Percentiles rank a stretch among this genome's conserved stretches.
phyloP scores from a whole-genome alignment of 2,329 filamentous ascomycete genomes.

The Xylariales sp. region DNA sequence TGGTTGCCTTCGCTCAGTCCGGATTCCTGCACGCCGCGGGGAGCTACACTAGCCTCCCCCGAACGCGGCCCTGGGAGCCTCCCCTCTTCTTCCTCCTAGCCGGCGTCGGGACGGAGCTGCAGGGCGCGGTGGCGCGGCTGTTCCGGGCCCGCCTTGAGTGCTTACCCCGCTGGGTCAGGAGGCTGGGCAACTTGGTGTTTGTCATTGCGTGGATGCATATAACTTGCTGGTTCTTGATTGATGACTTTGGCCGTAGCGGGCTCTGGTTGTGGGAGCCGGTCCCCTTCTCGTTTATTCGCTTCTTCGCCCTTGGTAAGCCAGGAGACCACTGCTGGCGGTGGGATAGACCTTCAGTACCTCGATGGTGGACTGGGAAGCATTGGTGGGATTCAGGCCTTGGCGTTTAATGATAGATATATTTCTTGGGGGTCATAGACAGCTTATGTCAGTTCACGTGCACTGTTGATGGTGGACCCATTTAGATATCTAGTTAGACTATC shows the following conservation, averaged over 20 bases:
- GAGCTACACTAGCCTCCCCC: conserved; percentile 60
- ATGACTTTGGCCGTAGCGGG: conserved; percentile 71
- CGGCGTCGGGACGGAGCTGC: conserved; percentile 58
- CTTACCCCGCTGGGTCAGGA: conserved; percentile 41
- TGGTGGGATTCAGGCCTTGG: conserved; percentile 55
- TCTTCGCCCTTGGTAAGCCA: conserved; percentile 56
- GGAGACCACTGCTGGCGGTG: conserved; percentile 67
- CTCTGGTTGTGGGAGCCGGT: conserved; percentile 80
- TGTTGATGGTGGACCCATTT: no score
- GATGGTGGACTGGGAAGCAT: conserved; percentile 52
- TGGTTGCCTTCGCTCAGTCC: conserved; percentile 60
- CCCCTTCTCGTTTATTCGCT: conserved; percentile 68
- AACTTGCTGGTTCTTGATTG: conserved; percentile 61
- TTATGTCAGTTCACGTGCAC: no score
- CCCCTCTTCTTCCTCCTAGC: conserved; percentile 70
- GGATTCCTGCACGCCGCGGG: conserved; percentile 68
- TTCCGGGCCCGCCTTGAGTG: conserved; percentile 1
- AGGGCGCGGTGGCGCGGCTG: conserved; percentile 32
- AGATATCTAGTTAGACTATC: no score
- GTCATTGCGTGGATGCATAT: conserved; percentile 63
- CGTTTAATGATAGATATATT: conserved; percentile 1
- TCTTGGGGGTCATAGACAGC: no score
- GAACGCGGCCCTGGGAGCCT: conserved; percentile 46
- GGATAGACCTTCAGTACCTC: conserved; percentile 45
- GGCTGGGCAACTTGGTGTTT: conserved; percentile 56